Conservation (phyloP, 345 rosid species). For the Populus davidiana region DNA sequence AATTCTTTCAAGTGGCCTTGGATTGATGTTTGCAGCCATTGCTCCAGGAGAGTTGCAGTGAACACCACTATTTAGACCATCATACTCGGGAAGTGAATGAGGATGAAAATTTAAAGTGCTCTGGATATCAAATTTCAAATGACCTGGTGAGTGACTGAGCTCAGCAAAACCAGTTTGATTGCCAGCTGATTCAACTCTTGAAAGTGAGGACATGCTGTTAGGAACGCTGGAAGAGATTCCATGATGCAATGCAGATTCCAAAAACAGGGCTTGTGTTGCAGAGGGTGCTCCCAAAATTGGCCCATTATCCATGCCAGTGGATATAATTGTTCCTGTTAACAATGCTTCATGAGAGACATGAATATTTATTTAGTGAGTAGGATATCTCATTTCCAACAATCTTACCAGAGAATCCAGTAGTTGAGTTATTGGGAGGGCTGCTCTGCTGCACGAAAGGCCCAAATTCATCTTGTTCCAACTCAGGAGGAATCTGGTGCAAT, state of each 20-base stretch:
- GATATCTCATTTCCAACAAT: conserved; percentile 12
- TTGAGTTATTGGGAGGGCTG: conserved; percentile 35
- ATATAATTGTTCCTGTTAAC: conserved; percentile 35
- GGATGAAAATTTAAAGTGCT: conserved; percentile 57
- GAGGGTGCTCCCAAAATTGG: conserved; percentile 47
- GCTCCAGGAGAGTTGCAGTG: conserved; percentile 44
- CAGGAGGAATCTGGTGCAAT: conserved; percentile 26
- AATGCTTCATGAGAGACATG: conserved; percentile 17
- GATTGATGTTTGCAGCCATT: conserved; percentile 41
- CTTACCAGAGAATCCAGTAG: conserved; percentile 40
- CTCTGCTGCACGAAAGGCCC: conserved; percentile 26
- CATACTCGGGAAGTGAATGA: conserved; percentile 75
- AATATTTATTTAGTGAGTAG: conserved; percentile 7
- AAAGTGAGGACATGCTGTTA: conserved; percentile 55
- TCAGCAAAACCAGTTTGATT: conserved; percentile 52
- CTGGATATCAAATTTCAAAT: conserved; percentile 48
- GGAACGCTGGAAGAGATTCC: conserved; percentile 65
- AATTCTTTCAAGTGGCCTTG: conserved; percentile 51
- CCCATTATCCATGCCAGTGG: conserved; percentile 53
- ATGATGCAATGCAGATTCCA: conserved; percentile 52
- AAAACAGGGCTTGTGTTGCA: conserved; percentile 44
- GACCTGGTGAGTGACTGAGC: conserved; percentile 48
- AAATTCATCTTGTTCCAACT: conserved; percentile 34
- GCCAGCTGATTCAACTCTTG: conserved; percentile 53
- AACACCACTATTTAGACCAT: conserved; percentile 52